Evolutionary conservation across 805 yeast genomes (phyloP).

Genomic region (Metschnikowia drakensbergensis): DNA sequence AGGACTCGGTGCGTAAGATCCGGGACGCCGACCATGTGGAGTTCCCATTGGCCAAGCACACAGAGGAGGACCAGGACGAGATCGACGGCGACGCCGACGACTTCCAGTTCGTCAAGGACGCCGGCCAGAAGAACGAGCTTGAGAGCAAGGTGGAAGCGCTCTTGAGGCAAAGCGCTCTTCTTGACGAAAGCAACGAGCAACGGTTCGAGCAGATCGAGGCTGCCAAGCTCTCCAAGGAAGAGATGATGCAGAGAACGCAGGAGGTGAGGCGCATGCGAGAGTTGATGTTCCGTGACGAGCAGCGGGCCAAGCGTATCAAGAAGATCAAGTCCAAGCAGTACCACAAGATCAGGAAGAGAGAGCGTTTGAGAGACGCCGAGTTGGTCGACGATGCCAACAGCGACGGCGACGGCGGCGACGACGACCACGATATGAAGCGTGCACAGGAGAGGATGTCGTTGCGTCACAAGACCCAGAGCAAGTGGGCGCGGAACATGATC

Average conservation of each 20-base stretch:
- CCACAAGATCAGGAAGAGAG: constrained; percentile 82
- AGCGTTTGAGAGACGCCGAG: constrained; percentile 63
- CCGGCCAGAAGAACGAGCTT: constrained; percentile 49
- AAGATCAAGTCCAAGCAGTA: constrained; percentile 92
- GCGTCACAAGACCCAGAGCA: constrained; percentile 81
- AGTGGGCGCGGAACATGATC: constrained; percentile 89
- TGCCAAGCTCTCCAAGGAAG: constrained; percentile 77
- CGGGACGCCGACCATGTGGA: constrained; percentile 80
- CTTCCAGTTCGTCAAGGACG: constrained; percentile 10
- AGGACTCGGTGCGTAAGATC: constrained; percentile 71
- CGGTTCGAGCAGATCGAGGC: constrained; percentile 83
- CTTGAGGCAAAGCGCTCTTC: constrained; percentile 60
- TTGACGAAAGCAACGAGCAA: constrained; percentile 72
- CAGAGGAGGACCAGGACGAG: constrained; percentile 19
- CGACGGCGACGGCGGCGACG: constrained; percentile 69
- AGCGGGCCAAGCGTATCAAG: constrained; percentile 84
- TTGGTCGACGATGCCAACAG: constrained; percentile 60
- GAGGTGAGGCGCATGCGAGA: constrained; percentile 92
- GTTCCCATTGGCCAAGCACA: constrained; percentile 59
- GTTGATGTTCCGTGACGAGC: constrained; percentile 92
- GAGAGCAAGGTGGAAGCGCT: constrained; percentile 63
- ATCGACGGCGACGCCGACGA: constrained; percentile 35
- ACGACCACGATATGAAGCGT: constrained; percentile 60
- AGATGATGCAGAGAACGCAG: constrained; percentile 64
- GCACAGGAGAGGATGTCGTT: constrained; percentile 91